Evolutionary conservation across 2,329 filamentous ascomycete species (phyloP), one percentile per base, ranked within the genome.

Genomic region (Cercospora berteroae): DNA sequence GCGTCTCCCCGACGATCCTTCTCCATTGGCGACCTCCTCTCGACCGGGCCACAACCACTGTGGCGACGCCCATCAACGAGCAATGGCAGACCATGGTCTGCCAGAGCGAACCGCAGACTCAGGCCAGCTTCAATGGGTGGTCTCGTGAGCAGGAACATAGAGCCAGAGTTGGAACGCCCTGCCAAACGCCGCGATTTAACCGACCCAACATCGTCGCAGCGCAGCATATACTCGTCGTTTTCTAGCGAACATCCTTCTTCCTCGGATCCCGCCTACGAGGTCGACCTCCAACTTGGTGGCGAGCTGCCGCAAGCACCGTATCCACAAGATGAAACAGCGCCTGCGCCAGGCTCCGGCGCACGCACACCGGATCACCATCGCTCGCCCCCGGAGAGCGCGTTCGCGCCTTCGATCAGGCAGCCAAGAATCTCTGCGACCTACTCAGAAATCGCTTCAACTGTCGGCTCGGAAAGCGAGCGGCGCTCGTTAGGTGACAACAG

Each of bases 401-500:
- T 67, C 27, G 70, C 67, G 20, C 13, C 33, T 39, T 63, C 70
- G 5, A 61, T 64, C 16, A 68, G 69, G 25, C 68, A 62, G 6
- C 52, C 81, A 81, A 77, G 86, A 69, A 79, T 84, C 70, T 89
- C 87, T 16, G 81, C 84, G 55, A 81, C 85, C 50, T 81, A 82
- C 63, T 89, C 87, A 23, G 87, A 89, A 74, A 84, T 85, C 64
- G 81, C 85, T 31, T 91, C 89, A 25, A 90, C 88, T 29, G 83
- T 88, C 69, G 89, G 88, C 67, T 92, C 89, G 29, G 91, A 93
- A 73, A 85, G 87, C 74, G 89, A 92, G 67, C 82, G 82, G 69
- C 86, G 87, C 71, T 92, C 88, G 10, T 86, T 86, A 23, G 90
- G 93, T 66, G 91, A 93, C 64, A 89, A 92, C 73, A 91, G 93